Evolutionary conservation across 2,329 filamentous ascomycete genomes (phyloP).

Genomic region (Arthrobotrys entomopaga): DNA sequence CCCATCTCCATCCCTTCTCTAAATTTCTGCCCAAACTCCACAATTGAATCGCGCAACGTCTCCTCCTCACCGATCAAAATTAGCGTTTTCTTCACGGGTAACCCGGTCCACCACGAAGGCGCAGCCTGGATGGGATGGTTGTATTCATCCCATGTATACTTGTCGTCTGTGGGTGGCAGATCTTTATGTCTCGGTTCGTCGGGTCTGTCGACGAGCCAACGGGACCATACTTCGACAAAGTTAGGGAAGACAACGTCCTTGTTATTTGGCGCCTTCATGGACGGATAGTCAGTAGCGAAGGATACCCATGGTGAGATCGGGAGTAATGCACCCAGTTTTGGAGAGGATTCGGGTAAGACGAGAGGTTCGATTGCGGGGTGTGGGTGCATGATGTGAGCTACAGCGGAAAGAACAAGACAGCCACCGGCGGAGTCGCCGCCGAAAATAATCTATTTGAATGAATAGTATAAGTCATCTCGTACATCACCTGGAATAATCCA

Average conservation of each 20-base stretch:
- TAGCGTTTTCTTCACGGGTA: constrained; percentile 66
- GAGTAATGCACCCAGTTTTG: constrained; percentile 66
- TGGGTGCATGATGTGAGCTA: constrained; percentile 69
- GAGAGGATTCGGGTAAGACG: constrained; percentile 59
- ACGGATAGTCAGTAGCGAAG: constrained; percentile 65
- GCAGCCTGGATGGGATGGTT: constrained; percentile 67
- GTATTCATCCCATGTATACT: constrained; percentile 65
- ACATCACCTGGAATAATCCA: constrained; percentile 84
- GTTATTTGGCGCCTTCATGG: constrained; percentile 64
- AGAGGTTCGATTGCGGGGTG: constrained; percentile 67
- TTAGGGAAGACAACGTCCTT: constrained; percentile 66
- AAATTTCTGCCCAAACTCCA: constrained; percentile 66
- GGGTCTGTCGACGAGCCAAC: constrained; percentile 64
- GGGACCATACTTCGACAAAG: constrained; percentile 64
- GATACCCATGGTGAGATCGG: constrained; percentile 71
- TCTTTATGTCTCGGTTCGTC: constrained; percentile 49
- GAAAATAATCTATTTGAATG: constrained; percentile 63
- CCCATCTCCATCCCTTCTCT: constrained; percentile 59
- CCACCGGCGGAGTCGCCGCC: constrained; percentile 68
- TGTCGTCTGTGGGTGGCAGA: constrained; percentile 46
- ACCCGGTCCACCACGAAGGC: constrained; percentile 67
- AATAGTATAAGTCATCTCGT: constrained; percentile 82
- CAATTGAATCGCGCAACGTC: constrained; percentile 69
- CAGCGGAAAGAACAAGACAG: constrained; percentile 64
- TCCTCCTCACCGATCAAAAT: constrained; percentile 69